Evolutionary conservation across 139 green algal species (phyloP).

Genomic region (Coelastrella sp.): DNA sequence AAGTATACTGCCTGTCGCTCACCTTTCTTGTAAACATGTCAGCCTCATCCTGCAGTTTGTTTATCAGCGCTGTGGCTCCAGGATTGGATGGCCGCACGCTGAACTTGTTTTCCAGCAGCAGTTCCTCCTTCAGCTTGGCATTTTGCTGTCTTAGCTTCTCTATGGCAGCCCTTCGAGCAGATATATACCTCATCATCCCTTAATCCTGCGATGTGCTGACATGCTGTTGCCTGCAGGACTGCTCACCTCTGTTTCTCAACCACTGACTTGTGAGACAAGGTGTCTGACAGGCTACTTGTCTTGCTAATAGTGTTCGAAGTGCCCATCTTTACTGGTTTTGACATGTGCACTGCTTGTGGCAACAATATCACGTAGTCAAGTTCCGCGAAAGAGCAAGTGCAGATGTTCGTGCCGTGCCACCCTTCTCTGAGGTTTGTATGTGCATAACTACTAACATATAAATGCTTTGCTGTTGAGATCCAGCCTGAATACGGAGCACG

Average conservation of each 20-base stretch:
- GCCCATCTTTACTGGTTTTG: not conserved
- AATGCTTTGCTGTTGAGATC: too few species aligned
- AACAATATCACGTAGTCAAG: not conserved
- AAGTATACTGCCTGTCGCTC: too few species aligned
- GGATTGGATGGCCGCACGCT: constrained; percentile 64
- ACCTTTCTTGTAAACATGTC: constrained; percentile 60
- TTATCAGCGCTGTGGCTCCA: constrained; percentile 48
- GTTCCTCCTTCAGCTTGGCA: constrained; percentile 88
- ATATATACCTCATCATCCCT: too few species aligned
- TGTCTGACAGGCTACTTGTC: constrained; percentile 46
- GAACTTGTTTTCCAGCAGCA: constrained; percentile 93
- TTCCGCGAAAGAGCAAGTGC: not conserved
- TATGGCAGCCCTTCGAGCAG: constrained; percentile 74
- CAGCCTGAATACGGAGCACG: too few species aligned
- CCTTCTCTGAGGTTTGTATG: too few species aligned
- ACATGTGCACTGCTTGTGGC: not conserved
- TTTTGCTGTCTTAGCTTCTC: constrained; percentile 87
- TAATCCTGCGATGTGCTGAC: too few species aligned
- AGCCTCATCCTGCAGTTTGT: constrained; percentile 56
- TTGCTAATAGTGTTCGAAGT: not conserved
- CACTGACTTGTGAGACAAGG: constrained; percentile 68
- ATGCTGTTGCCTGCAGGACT: not conserved
- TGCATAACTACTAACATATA: too few species aligned
- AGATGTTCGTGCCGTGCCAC: not conserved
- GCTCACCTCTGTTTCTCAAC: constrained; percentile 67